A percentile compares a stretch with the other conserved stretches of the same genome.
phyloP scores from a whole-genome alignment of 2,329 filamentous ascomycete genomes.

The Fragosphaeria purpurea region DNA sequence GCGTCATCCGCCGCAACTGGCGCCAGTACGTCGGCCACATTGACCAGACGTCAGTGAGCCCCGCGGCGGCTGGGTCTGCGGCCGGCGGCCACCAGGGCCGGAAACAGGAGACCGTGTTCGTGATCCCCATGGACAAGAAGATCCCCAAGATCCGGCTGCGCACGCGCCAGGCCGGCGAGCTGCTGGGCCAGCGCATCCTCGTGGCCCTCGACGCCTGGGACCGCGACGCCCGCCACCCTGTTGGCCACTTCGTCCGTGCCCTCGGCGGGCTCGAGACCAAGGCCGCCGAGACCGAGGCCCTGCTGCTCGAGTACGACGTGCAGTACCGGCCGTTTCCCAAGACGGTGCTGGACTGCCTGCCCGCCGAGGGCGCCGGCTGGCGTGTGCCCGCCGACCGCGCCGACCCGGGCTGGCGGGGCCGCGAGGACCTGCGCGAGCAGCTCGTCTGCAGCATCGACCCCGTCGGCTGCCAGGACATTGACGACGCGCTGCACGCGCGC shows the following conservation, averaged over 20 bases:
- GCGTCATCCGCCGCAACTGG: conserved; percentile 93
- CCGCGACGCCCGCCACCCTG: conserved; percentile 80
- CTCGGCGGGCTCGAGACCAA: conserved; percentile 92
- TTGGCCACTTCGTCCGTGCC: conserved; percentile 88
- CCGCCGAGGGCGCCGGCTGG: conserved; percentile 87
- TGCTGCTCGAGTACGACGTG: conserved; percentile 91
- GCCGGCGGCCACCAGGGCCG: conserved; percentile 47
- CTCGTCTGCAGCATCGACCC: conserved; percentile 97
- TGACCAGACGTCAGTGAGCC: conserved; percentile 73
- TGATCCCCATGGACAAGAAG: conserved; percentile 96
- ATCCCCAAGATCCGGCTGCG: conserved; percentile 92
- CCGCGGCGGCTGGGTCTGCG: conserved; percentile 47
- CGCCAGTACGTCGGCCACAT: conserved; percentile 95
- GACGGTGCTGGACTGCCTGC: conserved; percentile 86
- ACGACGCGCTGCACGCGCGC: conserved; percentile 87
- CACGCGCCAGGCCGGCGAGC: conserved; percentile 78
- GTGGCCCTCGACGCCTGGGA: conserved; percentile 96
- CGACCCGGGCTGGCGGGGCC: conserved; percentile 77
- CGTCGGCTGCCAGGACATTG: conserved; percentile 92
- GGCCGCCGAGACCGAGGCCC: conserved; percentile 91
- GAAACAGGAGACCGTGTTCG: conserved; percentile 84
- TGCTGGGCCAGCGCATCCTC: conserved; percentile 82
- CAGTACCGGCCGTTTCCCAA: conserved; percentile 97
- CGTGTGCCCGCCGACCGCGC: conserved; percentile 70
- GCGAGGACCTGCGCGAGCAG: conserved; percentile 73